These are phyloP conservation scores for Hypoxylon lenormandii DNA, from an alignment of 495 filamentous ascomycete species.

Conservation along the genomic window DNA sequence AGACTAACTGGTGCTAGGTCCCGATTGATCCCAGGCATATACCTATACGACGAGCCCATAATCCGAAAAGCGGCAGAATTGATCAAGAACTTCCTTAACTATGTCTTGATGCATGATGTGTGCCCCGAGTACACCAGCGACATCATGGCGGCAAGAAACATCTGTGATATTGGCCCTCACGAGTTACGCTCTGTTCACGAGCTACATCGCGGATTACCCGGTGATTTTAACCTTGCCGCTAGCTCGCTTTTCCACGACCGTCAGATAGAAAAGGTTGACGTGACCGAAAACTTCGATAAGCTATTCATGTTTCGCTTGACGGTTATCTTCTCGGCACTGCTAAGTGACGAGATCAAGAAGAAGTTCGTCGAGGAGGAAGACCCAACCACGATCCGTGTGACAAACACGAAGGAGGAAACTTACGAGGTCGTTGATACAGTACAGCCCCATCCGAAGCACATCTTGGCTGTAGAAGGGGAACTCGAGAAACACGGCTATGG, in stretches of 20 bases:
- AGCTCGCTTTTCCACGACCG: slow-evolving; percentile 45
- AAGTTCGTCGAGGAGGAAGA: slow-evolving; percentile 28
- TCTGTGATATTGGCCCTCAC: slow-evolving; percentile 75
- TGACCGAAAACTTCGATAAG: slow-evolving; percentile 28
- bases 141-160: slow-evolving; percentile 71
- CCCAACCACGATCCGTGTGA: slow-evolving; percentile 41
- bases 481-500: slow-evolving; percentile 39
- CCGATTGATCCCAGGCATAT: slow-evolving; percentile 35
- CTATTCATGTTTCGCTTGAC: slow-evolving; percentile 41
- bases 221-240: slow-evolving; percentile 75
- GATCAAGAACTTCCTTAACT: slow-evolving; percentile 88
- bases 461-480: slow-evolving; percentile 41
- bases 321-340: slow-evolving; percentile 19
- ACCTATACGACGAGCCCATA: slow-evolving; percentile 45
- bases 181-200: slow-evolving; percentile 72
- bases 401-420: slow-evolving; percentile 43
- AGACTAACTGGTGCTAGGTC: slow-evolving; percentile 57
- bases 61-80: slow-evolving; percentile 57
- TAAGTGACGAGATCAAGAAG: slow-evolving; percentile 15
- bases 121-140: slow-evolving; percentile 80
- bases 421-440: slow-evolving; percentile 40
- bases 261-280: slow-evolving; percentile 25
- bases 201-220: slow-evolving; percentile 68
- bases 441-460: slow-evolving; percentile 27
- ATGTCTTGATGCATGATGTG: slow-evolving; percentile 83